These are phyloP conservation scores for Parastagonospora avenae DNA, from an alignment of 2,329 filamentous ascomycete genomes.

Conservation along the genomic window DNA sequence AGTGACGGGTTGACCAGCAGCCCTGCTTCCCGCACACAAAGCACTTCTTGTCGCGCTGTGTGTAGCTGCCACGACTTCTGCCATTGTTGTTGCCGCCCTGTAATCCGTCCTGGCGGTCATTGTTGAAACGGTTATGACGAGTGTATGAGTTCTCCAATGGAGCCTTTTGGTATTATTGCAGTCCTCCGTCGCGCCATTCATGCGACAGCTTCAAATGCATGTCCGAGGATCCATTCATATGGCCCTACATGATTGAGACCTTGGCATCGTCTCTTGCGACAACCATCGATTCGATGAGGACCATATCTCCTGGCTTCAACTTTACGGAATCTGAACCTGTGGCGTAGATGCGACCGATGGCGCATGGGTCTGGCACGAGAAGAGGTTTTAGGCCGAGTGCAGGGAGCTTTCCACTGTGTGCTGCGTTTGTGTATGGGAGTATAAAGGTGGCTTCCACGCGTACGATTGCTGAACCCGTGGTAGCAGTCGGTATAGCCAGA, in stretches of 20 bases:
- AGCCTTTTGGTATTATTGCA: conserved; percentile 41
- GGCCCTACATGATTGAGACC: conserved; percentile 36
- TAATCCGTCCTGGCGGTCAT: too few relatives aligned
- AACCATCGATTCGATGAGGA: conserved; percentile 46
- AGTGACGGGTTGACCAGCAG: too few relatives aligned
- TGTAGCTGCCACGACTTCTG: too few relatives aligned
- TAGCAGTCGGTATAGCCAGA: conserved; percentile 39
- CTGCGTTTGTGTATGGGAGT: conserved; percentile 49
- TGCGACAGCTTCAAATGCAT: conserved; percentile 41
- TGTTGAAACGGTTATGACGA: too few relatives aligned
- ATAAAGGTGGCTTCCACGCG: conserved; percentile 46
- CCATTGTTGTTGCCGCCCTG: too few relatives aligned
- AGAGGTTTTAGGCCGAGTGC: conserved; percentile 45
- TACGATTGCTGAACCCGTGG: conserved; percentile 49
- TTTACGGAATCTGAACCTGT: conserved; percentile 45
- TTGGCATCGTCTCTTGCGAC: conserved; percentile 47
- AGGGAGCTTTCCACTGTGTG: conserved; percentile 48
- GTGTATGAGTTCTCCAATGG: conserved; percentile 52
- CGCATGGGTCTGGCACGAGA: conserved; percentile 39
- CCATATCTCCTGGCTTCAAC: conserved; percentile 48
- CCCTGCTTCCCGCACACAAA: too few relatives aligned
- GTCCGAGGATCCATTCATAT: conserved; percentile 33
- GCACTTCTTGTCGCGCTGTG: too few relatives aligned
- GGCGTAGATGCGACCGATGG: conserved; percentile 46
- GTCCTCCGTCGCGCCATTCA: conserved; percentile 48